These are phyloP conservation scores for Zygoascus hellenicus DNA, from an alignment of 1,139 yeast species.

Conservation along the genomic window DNA sequence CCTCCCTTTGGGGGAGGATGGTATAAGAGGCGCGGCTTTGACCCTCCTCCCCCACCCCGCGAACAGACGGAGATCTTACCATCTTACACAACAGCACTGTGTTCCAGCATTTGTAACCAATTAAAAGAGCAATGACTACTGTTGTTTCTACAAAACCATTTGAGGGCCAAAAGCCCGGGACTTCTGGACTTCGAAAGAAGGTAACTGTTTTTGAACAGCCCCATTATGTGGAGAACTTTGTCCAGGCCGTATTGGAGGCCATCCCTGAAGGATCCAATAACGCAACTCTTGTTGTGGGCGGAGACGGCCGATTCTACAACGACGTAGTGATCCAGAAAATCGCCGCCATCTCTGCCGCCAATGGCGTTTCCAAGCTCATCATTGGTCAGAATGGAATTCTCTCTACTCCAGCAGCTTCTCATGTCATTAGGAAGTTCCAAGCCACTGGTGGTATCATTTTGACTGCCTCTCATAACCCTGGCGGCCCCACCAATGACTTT, in stretches of 20 bases:
- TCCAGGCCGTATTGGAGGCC: slow-evolving; percentile 77
- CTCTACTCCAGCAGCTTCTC: slow-evolving; percentile 95
- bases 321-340: slow-evolving; percentile 76
- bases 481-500: slow-evolving; percentile 88
- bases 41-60: not conserved
- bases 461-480: slow-evolving; percentile 98
- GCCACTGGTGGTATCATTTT: slow-evolving; percentile 95
- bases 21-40: not conserved
- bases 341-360: slow-evolving; percentile 80
- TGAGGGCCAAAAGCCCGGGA: slow-evolving; percentile 94
- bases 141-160: slow-evolving; percentile 61
- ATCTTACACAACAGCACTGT: not conserved
- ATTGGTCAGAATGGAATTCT: slow-evolving; percentile 84
- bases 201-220: slow-evolving; percentile 72
- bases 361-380: slow-evolving; percentile 78
- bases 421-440: slow-evolving; percentile 67
- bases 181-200: slow-evolving; percentile 92
- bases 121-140: slow-evolving; percentile 10
- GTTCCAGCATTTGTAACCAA: not conserved
- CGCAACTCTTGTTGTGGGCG: slow-evolving; percentile 85
- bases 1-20: not conserved
- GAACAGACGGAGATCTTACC: too few relatives aligned
- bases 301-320: slow-evolving; percentile 94
- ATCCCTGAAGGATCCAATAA: slow-evolving; percentile 83
- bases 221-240: slow-evolving; percentile 87